Base-by-base conservation (phyloP, 768 basidiomycete genomes). In the Suillus americanus region DNA sequence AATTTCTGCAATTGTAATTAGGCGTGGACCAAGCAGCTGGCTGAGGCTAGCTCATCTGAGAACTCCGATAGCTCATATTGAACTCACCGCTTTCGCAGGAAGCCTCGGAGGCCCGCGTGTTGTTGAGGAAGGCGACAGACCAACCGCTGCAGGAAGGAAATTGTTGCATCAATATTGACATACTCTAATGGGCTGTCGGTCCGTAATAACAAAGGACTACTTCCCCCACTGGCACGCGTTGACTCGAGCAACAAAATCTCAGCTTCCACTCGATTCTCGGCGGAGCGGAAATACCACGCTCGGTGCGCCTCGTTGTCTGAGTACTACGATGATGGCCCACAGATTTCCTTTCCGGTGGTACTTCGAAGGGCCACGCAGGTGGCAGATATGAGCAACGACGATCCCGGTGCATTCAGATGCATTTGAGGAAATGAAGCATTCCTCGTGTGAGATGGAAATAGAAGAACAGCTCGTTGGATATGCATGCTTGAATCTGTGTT, bases 231-330 rank as follows among this genome's bases (percentile, higher is more conserved):
- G 2, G 50, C 50, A 64, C 55, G 64, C 6, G 65, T 56, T 50
- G 25, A 65, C 53, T 38, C 8, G 35, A 60, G 18, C 40, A 48
- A 57, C 62, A 53, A 50, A 59, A 38, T 57, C 43, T 40, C 38
- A 65, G 3, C 53, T 54, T 54, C 53, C 2, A 54, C 30, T n/a
- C 30, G 30, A 54, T 54, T 72, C 70, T 64, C 70, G 70, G 65
- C 73, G 69, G 70, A 70, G 67, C 68, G 72, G 70, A 62, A 74
- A 69, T 72, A 41, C 72, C 60, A 38, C 65, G 57, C 40, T 64
- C 51, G 53, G 57, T 6, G 20, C 48, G 72, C 72, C 73, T 73
- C 72, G 73, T 73, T 66, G 73, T 43, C n/a, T 45, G 30, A 41
- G 10, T 61, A 35, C 14, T 38, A 43, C 54, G 18, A 53, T 35